Percentiles rank a stretch among this genome's conserved stretches.
Conservation (phyloP, 208 protist species). For the Vickermania ingenoplastis region DNA sequence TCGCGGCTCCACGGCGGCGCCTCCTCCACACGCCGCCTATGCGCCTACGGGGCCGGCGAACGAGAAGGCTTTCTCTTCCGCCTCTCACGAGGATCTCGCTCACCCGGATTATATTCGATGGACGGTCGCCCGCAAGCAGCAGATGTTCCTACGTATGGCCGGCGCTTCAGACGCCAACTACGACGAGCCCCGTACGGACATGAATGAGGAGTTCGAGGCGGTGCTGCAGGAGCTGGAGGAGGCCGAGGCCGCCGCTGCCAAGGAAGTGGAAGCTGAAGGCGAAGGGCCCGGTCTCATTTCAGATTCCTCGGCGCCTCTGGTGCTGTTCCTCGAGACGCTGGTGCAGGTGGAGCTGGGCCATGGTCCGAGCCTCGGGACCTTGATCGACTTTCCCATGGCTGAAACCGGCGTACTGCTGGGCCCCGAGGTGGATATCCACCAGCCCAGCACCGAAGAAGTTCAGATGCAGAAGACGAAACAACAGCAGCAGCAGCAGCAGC, state of each 20-base stretch:
- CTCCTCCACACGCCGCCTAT: background rate
- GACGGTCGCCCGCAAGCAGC: background rate
- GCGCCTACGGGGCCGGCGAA: background rate
- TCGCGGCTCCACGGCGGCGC: background rate
- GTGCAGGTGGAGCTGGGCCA: conserved; percentile 45
- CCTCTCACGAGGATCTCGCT: background rate
- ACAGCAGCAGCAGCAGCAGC: background rate
- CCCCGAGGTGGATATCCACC: background rate
- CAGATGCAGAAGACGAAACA: background rate
- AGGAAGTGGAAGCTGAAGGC: background rate
- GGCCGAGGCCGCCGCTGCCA: background rate
- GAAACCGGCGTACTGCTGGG: background rate
- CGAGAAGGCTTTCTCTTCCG: background rate
- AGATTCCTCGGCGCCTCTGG: conserved; percentile 14
- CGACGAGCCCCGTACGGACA: no score
- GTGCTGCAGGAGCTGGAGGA: no score
- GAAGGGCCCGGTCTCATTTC: background rate
- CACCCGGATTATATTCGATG: background rate
- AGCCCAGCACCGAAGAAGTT: background rate
- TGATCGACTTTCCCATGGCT: background rate
- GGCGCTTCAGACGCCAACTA: no score
- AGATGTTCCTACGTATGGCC: background rate
- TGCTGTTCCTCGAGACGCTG: conserved; percentile 37
- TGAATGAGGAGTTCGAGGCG: no score
- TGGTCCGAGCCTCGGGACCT: background rate